phyloP scores from a whole-genome alignment of 306 rosid species.

The Sechiopsis laciniata region DNA sequence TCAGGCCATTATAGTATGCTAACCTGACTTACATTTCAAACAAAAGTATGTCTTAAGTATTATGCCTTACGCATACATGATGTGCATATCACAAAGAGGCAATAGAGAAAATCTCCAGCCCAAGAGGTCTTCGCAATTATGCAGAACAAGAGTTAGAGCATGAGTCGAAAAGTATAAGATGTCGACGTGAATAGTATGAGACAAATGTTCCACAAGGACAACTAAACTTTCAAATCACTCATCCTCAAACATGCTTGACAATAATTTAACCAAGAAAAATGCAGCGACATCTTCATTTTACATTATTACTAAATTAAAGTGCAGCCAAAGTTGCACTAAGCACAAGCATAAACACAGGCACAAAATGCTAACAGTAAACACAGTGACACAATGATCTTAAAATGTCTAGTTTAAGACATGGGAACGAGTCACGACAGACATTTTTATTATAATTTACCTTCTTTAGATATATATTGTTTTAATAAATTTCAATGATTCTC shows the following conservation, averaged over 20 bases:
- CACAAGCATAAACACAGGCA: background rate
- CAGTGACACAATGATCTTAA: background rate
- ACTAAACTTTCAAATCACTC: background rate
- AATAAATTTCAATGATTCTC: too few species aligned
- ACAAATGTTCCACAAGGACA: conserved; percentile 6
- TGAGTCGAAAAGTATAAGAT: background rate
- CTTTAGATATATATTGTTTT: too few species aligned
- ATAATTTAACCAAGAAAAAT: background rate
- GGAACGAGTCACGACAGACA: background rate
- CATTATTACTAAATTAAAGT: background rate
- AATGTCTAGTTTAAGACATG: background rate
- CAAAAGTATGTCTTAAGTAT: background rate
- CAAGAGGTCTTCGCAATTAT: background rate
- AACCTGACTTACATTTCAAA: background rate
- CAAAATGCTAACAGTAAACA: background rate
- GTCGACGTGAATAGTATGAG: background rate
- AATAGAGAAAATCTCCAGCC: background rate
- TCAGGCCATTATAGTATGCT: background rate
- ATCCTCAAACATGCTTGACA: background rate
- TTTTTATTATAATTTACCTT: background rate
- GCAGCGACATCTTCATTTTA: background rate
- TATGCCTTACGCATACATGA: background rate
- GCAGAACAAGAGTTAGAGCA: background rate
- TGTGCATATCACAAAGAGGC: background rate
- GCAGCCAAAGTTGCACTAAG: background rate